These are phyloP conservation scores for Zygnema cylindricum DNA, from an alignment of 139 green algal species.

Conservation along the genomic window DNA sequence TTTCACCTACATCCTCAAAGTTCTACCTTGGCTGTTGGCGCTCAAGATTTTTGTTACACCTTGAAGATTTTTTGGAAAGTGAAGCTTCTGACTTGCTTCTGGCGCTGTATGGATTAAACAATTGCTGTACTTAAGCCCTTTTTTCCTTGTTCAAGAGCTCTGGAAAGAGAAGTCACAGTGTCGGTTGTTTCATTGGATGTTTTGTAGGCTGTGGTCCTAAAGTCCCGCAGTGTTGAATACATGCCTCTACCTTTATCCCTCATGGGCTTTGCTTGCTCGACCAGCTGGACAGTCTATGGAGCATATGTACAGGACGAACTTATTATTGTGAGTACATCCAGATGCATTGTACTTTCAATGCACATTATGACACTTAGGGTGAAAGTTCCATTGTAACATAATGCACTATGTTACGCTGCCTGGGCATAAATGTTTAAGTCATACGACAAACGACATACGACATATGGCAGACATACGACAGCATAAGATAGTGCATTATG, in stretches of 20 bases:
- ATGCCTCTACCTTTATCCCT: constrained; percentile 53
- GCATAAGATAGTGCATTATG: no score
- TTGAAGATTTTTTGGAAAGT: no score
- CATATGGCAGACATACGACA: background rate
- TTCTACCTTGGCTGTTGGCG: no score
- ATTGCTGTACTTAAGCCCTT: no score
- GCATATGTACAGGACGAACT: constrained; percentile 46
- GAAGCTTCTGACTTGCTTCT: no score
- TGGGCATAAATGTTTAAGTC: background rate
- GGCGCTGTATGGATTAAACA: no score
- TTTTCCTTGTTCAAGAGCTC: no score
- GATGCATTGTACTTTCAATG: background rate
- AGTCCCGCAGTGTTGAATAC: constrained; percentile 51
- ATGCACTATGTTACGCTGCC: background rate
- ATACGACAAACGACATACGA: background rate
- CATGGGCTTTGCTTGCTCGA: constrained; percentile 43
- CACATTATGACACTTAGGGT: background rate
- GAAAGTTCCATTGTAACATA: background rate
- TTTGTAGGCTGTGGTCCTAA: constrained; percentile 44
- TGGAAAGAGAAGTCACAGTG: no score
- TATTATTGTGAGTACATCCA: constrained; percentile 30
- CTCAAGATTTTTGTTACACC: no score
- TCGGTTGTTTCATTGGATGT: background rate
- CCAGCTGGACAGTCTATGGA: constrained; percentile 39
- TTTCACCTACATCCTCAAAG: no score